Conservation (phyloP, 129 eudicot species). For the Cynara cardunculus region DNA sequence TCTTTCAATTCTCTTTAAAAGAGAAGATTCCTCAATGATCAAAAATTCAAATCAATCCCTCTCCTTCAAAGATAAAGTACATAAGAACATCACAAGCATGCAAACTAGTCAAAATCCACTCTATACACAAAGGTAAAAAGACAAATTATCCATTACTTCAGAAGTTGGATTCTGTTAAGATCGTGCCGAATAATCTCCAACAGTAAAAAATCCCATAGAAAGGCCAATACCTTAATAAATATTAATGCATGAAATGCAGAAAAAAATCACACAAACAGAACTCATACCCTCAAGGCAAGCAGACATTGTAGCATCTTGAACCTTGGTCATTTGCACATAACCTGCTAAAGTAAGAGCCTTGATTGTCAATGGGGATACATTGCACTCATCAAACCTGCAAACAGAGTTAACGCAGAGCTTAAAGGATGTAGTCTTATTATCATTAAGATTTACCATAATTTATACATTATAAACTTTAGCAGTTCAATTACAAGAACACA, state of each 20-base stretch:
- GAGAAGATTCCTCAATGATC: too few species aligned
- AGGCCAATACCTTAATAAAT: background rate
- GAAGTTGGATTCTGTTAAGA: background rate
- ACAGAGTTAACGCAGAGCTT: constrained; percentile 7
- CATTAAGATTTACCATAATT: background rate
- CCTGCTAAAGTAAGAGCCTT: constrained; percentile 85
- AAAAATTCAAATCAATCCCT: too few species aligned
- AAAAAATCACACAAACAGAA: background rate
- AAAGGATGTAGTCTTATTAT: background rate
- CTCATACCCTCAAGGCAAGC: constrained; percentile 75
- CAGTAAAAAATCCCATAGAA: background rate
- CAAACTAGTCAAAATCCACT: too few species aligned
- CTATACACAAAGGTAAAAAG: background rate
- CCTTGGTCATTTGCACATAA: constrained; percentile 86
- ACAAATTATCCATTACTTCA: background rate
- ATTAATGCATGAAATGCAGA: background rate
- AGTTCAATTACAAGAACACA: constrained; percentile 4
- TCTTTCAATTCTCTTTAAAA: too few species aligned
- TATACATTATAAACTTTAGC: background rate
- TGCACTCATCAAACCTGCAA: constrained; percentile 85
- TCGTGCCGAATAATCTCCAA: background rate
- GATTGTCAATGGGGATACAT: constrained; percentile 66
- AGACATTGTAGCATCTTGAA: constrained; percentile 82
- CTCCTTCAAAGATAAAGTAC: too few species aligned
- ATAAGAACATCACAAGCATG: too few species aligned